Conservation (phyloP, 2,329 filamentous ascomycete genomes). For the Alternaria consortialis region DNA sequence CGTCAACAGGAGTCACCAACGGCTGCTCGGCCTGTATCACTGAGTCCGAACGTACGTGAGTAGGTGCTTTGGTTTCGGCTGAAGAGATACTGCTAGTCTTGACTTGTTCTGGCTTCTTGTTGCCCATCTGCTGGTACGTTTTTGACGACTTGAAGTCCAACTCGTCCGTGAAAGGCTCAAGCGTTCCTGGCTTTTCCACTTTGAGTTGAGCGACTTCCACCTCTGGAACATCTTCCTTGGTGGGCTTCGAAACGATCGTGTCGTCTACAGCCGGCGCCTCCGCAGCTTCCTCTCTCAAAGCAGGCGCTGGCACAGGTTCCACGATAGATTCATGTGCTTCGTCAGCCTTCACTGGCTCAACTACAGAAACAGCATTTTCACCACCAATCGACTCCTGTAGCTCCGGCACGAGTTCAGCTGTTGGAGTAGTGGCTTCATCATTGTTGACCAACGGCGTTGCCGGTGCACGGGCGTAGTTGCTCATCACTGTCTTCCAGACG, state of each 20-base stretch:
- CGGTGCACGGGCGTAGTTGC: constrained; percentile 19
- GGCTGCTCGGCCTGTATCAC: constrained; percentile 21
- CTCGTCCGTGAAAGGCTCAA: constrained; percentile 29
- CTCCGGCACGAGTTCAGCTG: constrained; percentile 1
- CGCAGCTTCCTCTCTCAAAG: neutral
- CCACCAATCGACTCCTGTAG: neutral
- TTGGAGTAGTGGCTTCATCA: constrained; percentile 4
- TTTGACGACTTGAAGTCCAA: constrained; percentile 24
- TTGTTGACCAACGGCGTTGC: neutral
- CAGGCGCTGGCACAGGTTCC: neutral
- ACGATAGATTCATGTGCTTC: neutral
- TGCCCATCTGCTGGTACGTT: constrained; percentile 25
- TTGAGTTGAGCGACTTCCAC: constrained; percentile 16
- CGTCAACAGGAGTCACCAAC: neutral
- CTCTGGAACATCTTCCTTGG: neutral
- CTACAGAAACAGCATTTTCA: neutral
- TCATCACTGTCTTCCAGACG: constrained; percentile 42
- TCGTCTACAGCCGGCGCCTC: neutral
- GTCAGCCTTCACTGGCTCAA: neutral
- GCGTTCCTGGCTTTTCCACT: constrained; percentile 1
- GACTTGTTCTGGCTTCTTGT: constrained; percentile 11
- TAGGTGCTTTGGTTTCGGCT: neutral
- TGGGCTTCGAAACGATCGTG: neutral
- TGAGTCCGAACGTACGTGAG: constrained; percentile 25
- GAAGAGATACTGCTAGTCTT: neutral